Evolutionary conservation across 1,139 yeast genomes (phyloP).

Genomic region (Sugiyamaella xylanicola): DNA sequence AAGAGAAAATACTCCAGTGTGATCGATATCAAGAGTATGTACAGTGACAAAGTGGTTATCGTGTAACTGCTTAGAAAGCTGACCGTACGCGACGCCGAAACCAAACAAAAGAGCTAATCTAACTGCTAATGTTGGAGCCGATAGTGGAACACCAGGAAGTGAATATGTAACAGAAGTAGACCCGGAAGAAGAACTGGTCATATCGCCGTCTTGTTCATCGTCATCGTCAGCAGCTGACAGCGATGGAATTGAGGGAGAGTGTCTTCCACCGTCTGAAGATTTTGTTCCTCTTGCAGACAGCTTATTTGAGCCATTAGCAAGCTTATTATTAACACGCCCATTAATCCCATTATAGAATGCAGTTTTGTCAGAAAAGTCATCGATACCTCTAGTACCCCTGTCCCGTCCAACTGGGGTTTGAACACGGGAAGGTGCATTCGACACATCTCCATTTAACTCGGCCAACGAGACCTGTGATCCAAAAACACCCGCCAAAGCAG

Average conservation of each 20-base stretch:
- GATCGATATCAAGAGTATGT: slow-evolving; percentile 36
- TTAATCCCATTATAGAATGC: slow-evolving; percentile 7
- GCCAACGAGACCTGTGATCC: slow-evolving; percentile 45
- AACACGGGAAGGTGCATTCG: slow-evolving; percentile 31
- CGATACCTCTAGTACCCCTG: slow-evolving; percentile 7
- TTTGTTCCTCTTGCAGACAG: not conserved
- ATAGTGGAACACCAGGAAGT: slow-evolving; percentile 27
- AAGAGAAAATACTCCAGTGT: slow-evolving; percentile 34
- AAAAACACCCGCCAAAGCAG: slow-evolving; percentile 43
- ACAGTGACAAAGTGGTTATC: slow-evolving; percentile 41
- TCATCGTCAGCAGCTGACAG: slow-evolving; percentile 1
- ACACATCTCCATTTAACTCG: slow-evolving; percentile 43
- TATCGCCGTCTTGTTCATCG: slow-evolving; percentile 1
- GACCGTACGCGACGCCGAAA: slow-evolving; percentile 42
- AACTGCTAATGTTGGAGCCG: slow-evolving; percentile 27
- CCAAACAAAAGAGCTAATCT: slow-evolving; percentile 35
- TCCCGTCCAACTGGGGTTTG: slow-evolving; percentile 18
- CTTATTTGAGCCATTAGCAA: not conserved
- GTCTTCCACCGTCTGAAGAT: slow-evolving; percentile 5
- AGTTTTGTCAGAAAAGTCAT: slow-evolving; percentile 9
- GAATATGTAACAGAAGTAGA: slow-evolving; percentile 18
- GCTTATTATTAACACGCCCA: slow-evolving; percentile 3
- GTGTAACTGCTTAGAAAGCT: slow-evolving; percentile 40
- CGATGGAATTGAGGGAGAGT: slow-evolving; percentile 11
- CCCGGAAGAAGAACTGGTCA: slow-evolving; percentile 1